Evolutionary conservation across 2,329 filamentous ascomycete species (phyloP).

Genomic region (Colletotrichum liaoningense): DNA sequence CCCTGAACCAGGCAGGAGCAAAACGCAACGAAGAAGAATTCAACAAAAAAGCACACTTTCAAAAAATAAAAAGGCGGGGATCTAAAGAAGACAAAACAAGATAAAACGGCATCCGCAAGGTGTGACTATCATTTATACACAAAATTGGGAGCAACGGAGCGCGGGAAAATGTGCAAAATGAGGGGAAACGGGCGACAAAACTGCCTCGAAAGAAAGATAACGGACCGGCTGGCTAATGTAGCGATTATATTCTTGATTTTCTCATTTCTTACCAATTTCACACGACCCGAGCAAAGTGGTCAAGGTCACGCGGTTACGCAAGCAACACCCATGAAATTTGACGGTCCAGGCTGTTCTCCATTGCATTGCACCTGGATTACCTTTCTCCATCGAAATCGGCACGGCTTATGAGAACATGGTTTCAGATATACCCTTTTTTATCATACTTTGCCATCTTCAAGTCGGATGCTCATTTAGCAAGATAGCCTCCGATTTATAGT

Average conservation of each 20-base stretch:
- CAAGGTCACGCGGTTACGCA: too few relatives aligned
- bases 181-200: background rate
- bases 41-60: background rate
- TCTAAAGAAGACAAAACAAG: background rate
- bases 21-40: background rate
- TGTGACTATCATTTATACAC: background rate
- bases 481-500: too few relatives aligned
- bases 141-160: background rate
- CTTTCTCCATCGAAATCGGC: too few relatives aligned
- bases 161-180: background rate
- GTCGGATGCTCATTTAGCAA: too few relatives aligned
- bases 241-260: background rate
- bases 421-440: too few relatives aligned
- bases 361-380: too few relatives aligned
- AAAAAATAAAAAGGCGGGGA: background rate
- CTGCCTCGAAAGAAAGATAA: background rate
- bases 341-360: too few relatives aligned
- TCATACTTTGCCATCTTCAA: too few relatives aligned
- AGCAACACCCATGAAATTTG: too few relatives aligned
- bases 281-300: background rate
- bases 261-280: background rate
- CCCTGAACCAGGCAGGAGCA: constrained; percentile 21
- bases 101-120: background rate
- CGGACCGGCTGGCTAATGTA: background rate
- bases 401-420: too few relatives aligned